These are phyloP conservation scores for Cadophora gregata DNA, from an alignment of 2,329 filamentous ascomycete species.

Conservation along the genomic window DNA sequence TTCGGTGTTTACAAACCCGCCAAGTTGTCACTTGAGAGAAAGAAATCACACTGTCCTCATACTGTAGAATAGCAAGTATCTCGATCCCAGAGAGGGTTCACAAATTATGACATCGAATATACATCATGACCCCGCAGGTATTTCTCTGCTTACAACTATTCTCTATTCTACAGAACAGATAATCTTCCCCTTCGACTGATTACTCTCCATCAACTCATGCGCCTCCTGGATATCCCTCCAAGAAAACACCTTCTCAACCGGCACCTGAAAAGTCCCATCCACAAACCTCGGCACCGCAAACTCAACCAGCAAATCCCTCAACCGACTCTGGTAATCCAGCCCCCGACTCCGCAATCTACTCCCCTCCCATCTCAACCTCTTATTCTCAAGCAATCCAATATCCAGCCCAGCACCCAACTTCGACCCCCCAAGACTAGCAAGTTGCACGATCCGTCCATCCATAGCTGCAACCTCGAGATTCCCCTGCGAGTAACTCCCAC, in stretches of 20 bases:
- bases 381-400: constrained; percentile 73
- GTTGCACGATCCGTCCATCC: constrained; percentile 77
- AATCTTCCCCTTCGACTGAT: constrained; percentile 75
- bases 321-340: constrained; percentile 74
- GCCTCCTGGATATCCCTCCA: constrained; percentile 79
- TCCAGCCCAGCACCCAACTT: constrained; percentile 72
- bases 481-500: constrained; percentile 77
- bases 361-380: constrained; percentile 81
- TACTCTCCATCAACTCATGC: constrained; percentile 74
- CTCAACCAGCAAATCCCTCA: constrained; percentile 78
- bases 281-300: constrained; percentile 65
- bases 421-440: constrained; percentile 76
- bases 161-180: constrained; percentile 53
- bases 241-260: constrained; percentile 80
- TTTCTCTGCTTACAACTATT: neutral
- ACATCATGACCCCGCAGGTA: neutral
- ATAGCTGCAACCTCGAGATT: constrained; percentile 78
- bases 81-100: no score
- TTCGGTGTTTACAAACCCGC: no score
- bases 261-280: constrained; percentile 75
- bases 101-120: no score
- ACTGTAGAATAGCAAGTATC: no score
- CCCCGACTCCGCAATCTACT: constrained; percentile 83
- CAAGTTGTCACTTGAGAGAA: no score
- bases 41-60: no score